phyloP scores from a whole-genome alignment of 306 rosid genomes.

The Prunus armeniaca region DNA sequence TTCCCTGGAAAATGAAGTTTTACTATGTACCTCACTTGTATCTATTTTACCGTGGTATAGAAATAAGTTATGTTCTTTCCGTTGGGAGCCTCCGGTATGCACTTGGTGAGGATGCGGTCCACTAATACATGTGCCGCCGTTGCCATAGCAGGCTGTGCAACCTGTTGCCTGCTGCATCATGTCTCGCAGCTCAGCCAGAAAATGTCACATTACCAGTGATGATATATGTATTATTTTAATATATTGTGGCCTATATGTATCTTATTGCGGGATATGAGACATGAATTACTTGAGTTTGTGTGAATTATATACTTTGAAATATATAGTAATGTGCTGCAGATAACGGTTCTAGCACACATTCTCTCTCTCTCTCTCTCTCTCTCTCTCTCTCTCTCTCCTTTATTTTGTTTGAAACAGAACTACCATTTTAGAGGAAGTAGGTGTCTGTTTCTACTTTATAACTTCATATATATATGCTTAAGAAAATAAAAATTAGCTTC shows the following conservation, averaged over 20 bases:
- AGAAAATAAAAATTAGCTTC: neutral
- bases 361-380: neutral
- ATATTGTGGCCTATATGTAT: conserved; percentile 9
- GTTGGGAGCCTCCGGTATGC: conserved; percentile 29
- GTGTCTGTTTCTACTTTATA: too few species aligned
- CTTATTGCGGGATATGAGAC: conserved; percentile 22
- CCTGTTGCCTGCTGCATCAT: conserved; percentile 21
- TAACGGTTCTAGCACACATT: neutral
- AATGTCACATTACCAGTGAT: conserved; percentile 25
- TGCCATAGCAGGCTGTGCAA: conserved; percentile 29
- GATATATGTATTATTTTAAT: conserved; percentile 21
- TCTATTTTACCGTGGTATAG: conserved; percentile 27
- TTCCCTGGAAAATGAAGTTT: conserved; percentile 33
- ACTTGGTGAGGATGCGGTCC: conserved; percentile 23
- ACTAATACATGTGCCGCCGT: conserved; percentile 10
- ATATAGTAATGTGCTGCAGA: neutral
- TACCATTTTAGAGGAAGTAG: too few species aligned
- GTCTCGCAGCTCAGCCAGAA: conserved; percentile 11
- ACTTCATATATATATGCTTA: too few species aligned
- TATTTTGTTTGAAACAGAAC: too few species aligned
- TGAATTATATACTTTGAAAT: conserved; percentile 1
- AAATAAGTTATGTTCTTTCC: conserved; percentile 27
- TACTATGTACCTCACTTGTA: conserved; percentile 28
- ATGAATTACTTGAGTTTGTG: conserved; percentile 20
- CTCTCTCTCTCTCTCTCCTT: neutral